Evolutionary conservation across 2,329 filamentous ascomycete genomes (phyloP).

Genomic region (Pseudocercospora fijiensis): DNA sequence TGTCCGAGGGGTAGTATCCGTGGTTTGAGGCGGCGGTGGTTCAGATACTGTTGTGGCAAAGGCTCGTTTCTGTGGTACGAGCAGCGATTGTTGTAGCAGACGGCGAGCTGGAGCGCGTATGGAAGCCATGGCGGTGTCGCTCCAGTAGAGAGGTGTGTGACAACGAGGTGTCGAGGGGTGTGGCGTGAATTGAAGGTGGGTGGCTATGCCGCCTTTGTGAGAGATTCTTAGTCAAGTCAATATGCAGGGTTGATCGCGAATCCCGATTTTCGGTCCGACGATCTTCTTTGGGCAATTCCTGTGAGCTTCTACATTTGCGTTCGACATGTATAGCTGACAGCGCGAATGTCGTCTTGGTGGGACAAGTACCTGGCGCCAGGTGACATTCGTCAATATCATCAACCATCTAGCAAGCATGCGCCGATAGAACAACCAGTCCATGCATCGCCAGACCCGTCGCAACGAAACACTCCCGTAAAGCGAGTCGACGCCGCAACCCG

Average conservation of each 20-base stretch:
- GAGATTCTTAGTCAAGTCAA: not conserved
- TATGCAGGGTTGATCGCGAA: constrained; percentile 8
- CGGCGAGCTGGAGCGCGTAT: constrained; percentile 23
- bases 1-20: constrained; percentile 41
- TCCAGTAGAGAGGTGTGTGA: not conserved
- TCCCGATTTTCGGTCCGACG: constrained; percentile 8
- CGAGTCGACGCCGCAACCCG: constrained; percentile 33
- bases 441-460: constrained; percentile 13
- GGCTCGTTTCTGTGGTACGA: constrained; percentile 39
- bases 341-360: constrained; percentile 36
- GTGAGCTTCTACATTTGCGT: constrained; percentile 5
- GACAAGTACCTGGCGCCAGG: constrained; percentile 37
- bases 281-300: constrained; percentile 5
- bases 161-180: not conserved
- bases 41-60: constrained; percentile 45
- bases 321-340: not conserved
- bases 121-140: constrained; percentile 19
- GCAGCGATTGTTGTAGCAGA: constrained; percentile 21
- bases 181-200: not conserved
- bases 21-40: constrained; percentile 19
- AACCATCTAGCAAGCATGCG: constrained; percentile 5
- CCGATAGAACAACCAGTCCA: not conserved
- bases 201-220: not conserved
- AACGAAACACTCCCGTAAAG: constrained; percentile 9
- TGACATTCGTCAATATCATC: constrained; percentile 30